Base-by-base conservation (phyloP, 2,329 filamentous ascomycete species). In the Xylaria sp. region DNA sequence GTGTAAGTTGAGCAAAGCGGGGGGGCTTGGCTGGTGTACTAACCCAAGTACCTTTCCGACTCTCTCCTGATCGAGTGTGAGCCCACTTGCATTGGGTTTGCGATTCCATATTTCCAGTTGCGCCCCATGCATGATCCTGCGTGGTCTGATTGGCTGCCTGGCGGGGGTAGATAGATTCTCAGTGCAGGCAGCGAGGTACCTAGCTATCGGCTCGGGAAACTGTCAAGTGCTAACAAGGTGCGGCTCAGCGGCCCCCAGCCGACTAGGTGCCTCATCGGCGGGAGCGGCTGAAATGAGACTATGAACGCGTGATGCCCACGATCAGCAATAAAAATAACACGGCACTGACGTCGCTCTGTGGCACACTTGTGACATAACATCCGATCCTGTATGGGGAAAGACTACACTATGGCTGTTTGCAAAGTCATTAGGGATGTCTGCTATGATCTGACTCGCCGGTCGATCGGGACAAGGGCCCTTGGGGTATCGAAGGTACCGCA, bases 231-330 rank as follows among this genome's bases (percentile, higher is more conserved):
- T 52, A 70, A 72, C 65, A 73, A 72, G 68, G 69, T 73, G 72
- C 72, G 72, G 72, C 72, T 73, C 70, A 34, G 65, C 65, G 69
- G 64, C 70, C 69, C 69, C 71, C 69, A 68, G 52, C 64, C 63
- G 54, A 65, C 63, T 55, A 62, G 56, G 56, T 65, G 63, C 67
- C 59, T 66, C 62, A 59, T 65, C 54, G 32, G 57, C 63, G 60
- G 60, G 51, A 68, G 70, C 66, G 70, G 72, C 70, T 73, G 66
- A 68, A 60, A 72, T 62, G 54, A 57, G 63, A 72, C 55, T 54
- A 60, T 32, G 44, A 63, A 71, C 63, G 58, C 63, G 66, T 61
- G 65, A 70, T 57, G 37, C 66, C 52, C 58, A 64, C 56, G 62
- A 57, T 44, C 51, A 18, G 44, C 54, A 28, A 41, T 54, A 20